Base-by-base conservation (phyloP, 306 rosid species). In the Quercus glauca region DNA sequence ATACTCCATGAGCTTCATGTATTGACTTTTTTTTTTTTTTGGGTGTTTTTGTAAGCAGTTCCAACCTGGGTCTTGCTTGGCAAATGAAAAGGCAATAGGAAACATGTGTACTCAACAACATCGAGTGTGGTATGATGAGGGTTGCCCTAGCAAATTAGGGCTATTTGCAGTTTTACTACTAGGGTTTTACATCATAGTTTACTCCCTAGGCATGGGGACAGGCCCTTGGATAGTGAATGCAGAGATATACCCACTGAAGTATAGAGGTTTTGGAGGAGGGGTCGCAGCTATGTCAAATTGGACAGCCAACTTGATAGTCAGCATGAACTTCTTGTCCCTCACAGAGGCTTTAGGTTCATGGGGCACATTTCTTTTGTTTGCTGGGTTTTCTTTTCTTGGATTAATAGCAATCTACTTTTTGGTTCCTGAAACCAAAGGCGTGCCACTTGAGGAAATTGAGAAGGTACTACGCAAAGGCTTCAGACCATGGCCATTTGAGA, bases 281-380 rank as follows among this genome's bases (percentile, higher is more conserved):
- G 88, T 94, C n/a, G 94, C 96, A 61, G 98, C 94, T 65, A 92
- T 94, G 67, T 72, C 90, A 8, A 94, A 94, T 79, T 94, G 98
- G 98, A 60, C 83, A 11, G 79, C 94, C 13, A 94, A 94, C 76
- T 88, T 94, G 76, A 70, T 94, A 2, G 91, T 92, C 69, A 90
- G 94, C 43, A 88, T 87, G 71, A 85, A 96, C 67, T 94, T 94
- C 87, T 80, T 94, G 25, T 88, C 92, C 20, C 74, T 90, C 82
- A 87, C 85, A 8, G 74, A 89, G 6, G 60, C 88, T 70, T 65
- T 94, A 20, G 91, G 97, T 33, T 79, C 90, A 3, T 82, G 90
- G 0, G 91, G 93, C 23, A 89, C 96, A 3, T 95, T 95, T 78
- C 93, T 95, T 49, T 82, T 89, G 13, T 89, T 86, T 33, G 90